Percentiles rank a stretch among this genome's conserved stretches.
phyloP scores from a whole-genome alignment of 2,329 filamentous ascomycete species.

The Lachnellula hyalina region DNA sequence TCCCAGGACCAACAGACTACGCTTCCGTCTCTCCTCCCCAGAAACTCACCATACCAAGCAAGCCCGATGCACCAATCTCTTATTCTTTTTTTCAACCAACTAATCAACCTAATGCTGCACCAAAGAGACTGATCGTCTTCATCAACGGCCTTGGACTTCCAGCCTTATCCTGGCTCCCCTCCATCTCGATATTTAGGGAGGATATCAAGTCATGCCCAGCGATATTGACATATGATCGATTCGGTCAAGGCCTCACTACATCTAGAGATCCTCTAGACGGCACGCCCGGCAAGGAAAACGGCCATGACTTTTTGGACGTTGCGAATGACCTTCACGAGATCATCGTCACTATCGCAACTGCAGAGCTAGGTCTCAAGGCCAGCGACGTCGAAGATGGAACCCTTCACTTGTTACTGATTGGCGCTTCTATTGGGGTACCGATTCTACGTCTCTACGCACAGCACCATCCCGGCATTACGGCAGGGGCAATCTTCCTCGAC shows the following conservation, averaged over 20 bases:
- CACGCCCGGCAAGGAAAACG: constrained; percentile 22
- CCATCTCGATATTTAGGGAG: constrained; percentile 24
- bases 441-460: constrained; percentile 31
- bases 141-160: constrained; percentile 31
- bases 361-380: constrained; percentile 8
- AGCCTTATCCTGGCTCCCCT: constrained; percentile 25
- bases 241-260: constrained; percentile 25
- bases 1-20: not conserved
- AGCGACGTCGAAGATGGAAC: constrained; percentile 9
- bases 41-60: constrained; percentile 25
- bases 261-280: constrained; percentile 22
- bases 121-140: constrained; percentile 25
- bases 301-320: constrained; percentile 27
- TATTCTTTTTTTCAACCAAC: constrained; percentile 27
- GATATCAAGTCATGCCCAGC: constrained; percentile 20
- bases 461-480: constrained; percentile 22
- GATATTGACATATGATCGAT: constrained; percentile 32
- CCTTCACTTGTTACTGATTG: constrained; percentile 24
- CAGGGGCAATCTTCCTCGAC: constrained; percentile 31
- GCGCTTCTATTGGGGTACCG: constrained; percentile 30
- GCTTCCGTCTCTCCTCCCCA: constrained; percentile 1
- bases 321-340: constrained; percentile 29
- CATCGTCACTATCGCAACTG: constrained; percentile 17
- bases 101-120: constrained; percentile 2
- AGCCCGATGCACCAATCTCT: constrained; percentile 28